phyloP scores from a whole-genome alignment of 371 early-diverging fungal species.

The Zancudomyces culisetae region DNA sequence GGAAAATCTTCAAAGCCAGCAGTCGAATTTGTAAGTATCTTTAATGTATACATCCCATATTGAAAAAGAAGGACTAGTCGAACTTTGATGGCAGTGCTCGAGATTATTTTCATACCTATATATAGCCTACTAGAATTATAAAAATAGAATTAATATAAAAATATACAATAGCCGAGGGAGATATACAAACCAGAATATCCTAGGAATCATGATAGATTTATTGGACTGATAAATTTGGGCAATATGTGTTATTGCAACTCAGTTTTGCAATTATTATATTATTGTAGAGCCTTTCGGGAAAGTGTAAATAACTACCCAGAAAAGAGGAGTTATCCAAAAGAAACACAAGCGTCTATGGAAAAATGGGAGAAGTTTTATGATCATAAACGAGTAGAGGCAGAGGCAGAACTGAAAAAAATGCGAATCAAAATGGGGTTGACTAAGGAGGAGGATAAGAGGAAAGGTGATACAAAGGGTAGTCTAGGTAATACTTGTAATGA shows the following conservation, averaged over 20 bases:
- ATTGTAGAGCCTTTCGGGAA: constrained; percentile 85
- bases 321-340: constrained; percentile 13
- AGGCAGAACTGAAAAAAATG: not conserved
- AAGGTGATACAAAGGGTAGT: not conserved
- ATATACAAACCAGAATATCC: too few relatives aligned
- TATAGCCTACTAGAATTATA: too few relatives aligned
- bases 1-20: too few relatives aligned
- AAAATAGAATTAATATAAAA: too few relatives aligned
- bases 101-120: too few relatives aligned
- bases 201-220: too few relatives aligned
- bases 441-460: not conserved
- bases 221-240: too few relatives aligned
- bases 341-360: constrained; percentile 13
- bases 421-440: not conserved
- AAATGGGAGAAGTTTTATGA: not conserved
- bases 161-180: too few relatives aligned
- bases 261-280: constrained; percentile 87
- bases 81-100: too few relatives aligned
- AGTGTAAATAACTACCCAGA: constrained; percentile 58
- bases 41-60: too few relatives aligned
- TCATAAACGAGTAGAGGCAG: not conserved
- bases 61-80: too few relatives aligned
- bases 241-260: constrained; percentile 95
- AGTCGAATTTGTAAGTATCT: too few relatives aligned
- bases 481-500: not conserved